Base-by-base conservation (phyloP, 495 filamentous ascomycete genomes). In the Amorphotheca resinae region DNA sequence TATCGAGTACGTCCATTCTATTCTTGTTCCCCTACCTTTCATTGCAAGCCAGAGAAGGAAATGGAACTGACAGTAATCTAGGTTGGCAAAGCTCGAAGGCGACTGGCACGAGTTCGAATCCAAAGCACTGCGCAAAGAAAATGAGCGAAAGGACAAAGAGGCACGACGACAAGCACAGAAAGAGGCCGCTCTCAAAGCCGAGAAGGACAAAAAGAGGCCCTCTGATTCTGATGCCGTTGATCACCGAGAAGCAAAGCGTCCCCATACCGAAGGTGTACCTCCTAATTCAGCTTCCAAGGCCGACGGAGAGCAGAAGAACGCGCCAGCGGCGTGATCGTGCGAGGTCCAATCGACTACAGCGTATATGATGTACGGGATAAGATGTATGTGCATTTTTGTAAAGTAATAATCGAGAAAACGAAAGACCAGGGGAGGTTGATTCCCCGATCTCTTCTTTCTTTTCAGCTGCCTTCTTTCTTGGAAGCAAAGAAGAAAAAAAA, bases 91-190 rank as follows among this genome's bases (percentile, higher is more conserved):
- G 48, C 72, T 96, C 17, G 74, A 87, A 56, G 93, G 93, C 31
- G 93, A 99, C 51, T 99, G 93, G 93, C 93, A 99, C 53, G 93
- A 99, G 56, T 95, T 95, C 57, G 93, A 99, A 67, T 93, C 84
- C 17, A 99, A 99, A 67, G 87, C 88, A 15, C 69, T 93, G 12
- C 76, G 93, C 31, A 89, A 88, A 51, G 88, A 93, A 58, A 87
- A 82, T 52, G 88, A 94, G 58, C 77, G 72, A 49, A 73, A 76
- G 45, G 77, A 84, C 38, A 77, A 78, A 57, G 87, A 95, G 55
- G 54, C 54, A 7, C 33, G 48, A 11, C 39, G 50, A 26, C 31
- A 33, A 49, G 38, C 44, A 18, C 50, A 53, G 33, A 51, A 53
- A 18, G 54, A 53, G 26, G 38, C 44, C 6, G 31, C 47, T 15